phyloP scores from a whole-genome alignment of 495 filamentous ascomycete species.

The Jackrogersella multiformis region DNA sequence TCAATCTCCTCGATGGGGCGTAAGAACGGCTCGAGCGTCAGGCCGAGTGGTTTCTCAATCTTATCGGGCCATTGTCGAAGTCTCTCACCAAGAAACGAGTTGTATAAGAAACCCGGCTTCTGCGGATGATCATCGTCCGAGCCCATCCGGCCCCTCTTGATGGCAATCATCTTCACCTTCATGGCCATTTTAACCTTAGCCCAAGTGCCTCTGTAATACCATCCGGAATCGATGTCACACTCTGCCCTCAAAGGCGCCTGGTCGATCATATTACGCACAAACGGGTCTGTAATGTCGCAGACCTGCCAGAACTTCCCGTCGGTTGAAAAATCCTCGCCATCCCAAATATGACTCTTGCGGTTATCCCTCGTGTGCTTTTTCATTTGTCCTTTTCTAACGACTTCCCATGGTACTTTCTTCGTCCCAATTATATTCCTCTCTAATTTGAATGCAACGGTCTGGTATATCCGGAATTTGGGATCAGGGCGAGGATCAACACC shows the following conservation, averaged over 20 bases:
- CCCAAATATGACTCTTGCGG: slow-evolving; percentile 76
- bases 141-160: slow-evolving; percentile 55
- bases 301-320: slow-evolving; percentile 93
- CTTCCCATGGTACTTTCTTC: slow-evolving; percentile 58
- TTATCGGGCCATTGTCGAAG: slow-evolving; percentile 38
- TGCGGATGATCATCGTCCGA: slow-evolving; percentile 61
- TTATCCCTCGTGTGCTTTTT: slow-evolving; percentile 44
- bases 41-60: slow-evolving; percentile 38
- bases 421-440: slow-evolving; percentile 54
- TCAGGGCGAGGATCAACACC: slow-evolving; percentile 85
- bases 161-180: slow-evolving; percentile 76
- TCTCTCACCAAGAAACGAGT: slow-evolving; percentile 39
- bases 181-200: slow-evolving; percentile 85
- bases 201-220: slow-evolving; percentile 80
- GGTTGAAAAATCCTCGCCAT: slow-evolving; percentile 69
- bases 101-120: slow-evolving; percentile 44
- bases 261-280: slow-evolving; percentile 65
- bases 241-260: slow-evolving; percentile 54
- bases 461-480: slow-evolving; percentile 79
- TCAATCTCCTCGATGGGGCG: slow-evolving; percentile 42
- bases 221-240: slow-evolving; percentile 75
- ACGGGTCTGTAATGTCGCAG: slow-evolving; percentile 87
- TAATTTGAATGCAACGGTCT: slow-evolving; percentile 82
- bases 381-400: slow-evolving; percentile 46
- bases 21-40: slow-evolving; percentile 42